Percentiles rank a stretch among this genome's conserved stretches.
Evolutionary conservation across 2,329 filamentous ascomycete species (phyloP).

Genomic region (Cladosporium colombiae): DNA sequence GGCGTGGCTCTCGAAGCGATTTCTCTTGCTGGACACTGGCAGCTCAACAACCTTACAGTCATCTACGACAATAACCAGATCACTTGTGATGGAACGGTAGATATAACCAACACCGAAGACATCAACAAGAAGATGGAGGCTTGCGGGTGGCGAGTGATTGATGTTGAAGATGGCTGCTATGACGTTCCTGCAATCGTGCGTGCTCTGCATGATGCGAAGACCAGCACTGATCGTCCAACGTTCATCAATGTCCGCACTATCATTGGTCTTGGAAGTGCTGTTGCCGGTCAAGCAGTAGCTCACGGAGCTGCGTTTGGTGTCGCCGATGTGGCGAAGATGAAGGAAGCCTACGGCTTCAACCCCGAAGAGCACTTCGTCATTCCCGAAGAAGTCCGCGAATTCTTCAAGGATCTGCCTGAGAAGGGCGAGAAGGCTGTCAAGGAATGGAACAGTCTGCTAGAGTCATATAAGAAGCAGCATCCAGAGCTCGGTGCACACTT

Average conservation of each 20-base stretch:
- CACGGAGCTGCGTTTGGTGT: constrained; percentile 60
- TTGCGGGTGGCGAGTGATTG: constrained; percentile 58
- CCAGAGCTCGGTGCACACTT: constrained; percentile 55
- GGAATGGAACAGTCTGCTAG: constrained; percentile 52
- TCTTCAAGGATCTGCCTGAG: constrained; percentile 52
- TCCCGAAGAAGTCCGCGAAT: constrained; percentile 50
- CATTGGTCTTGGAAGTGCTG: constrained; percentile 55
- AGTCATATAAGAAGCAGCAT: constrained; percentile 40
- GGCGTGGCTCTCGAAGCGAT: constrained; percentile 60
- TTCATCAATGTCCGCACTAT: constrained; percentile 61
- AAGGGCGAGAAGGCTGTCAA: constrained; percentile 50
- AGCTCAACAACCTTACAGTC: constrained; percentile 57
- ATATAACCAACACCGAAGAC: constrained; percentile 58
- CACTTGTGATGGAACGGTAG: constrained; percentile 59
- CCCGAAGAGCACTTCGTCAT: constrained; percentile 43
- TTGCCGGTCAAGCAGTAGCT: constrained; percentile 54
- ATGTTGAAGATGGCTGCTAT: constrained; percentile 55
- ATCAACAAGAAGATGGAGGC: constrained; percentile 61
- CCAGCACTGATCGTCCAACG: constrained; percentile 44
- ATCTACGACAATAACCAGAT: constrained; percentile 65
- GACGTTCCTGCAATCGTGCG: constrained; percentile 52
- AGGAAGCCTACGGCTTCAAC: constrained; percentile 53
- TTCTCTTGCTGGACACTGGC: constrained; percentile 57
- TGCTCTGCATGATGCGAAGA: constrained; percentile 50
- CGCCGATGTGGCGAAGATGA: constrained; percentile 57